Conservation (phyloP, 2,329 filamentous ascomycete species). For the Diplodia scrobiculata region DNA sequence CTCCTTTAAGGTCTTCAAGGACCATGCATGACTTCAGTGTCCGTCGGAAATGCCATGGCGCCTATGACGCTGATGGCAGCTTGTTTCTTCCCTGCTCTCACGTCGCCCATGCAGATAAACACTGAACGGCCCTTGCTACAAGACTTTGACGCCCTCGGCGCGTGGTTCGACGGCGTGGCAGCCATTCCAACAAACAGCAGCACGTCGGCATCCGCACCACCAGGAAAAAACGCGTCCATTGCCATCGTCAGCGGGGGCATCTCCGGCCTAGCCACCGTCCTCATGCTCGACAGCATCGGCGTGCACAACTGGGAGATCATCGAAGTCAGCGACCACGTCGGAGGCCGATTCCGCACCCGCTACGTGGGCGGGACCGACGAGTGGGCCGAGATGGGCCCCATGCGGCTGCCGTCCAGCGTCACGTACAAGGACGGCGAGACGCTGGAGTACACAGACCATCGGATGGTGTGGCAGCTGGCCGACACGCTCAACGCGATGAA, state of each 20-base stretch:
- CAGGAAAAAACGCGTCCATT: conserved; percentile 7
- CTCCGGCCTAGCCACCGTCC: conserved; percentile 27
- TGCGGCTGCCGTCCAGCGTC: conserved; percentile 6
- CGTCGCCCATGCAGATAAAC: not conserved
- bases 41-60: not conserved
- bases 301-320: conserved; percentile 23
- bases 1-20: not conserved
- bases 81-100: not conserved
- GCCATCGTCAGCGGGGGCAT: conserved; percentile 28
- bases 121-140: conserved; percentile 11
- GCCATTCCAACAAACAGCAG: not conserved
- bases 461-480: conserved; percentile 18
- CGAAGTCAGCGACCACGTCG: conserved; percentile 11
- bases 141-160: conserved; percentile 28
- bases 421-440: conserved; percentile 22
- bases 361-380: conserved; percentile 12
- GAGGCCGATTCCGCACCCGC: conserved; percentile 13
- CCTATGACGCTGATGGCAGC: not conserved
- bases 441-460: conserved; percentile 17
- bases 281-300: conserved; percentile 25
- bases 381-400: conserved; percentile 22
- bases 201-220: not conserved
- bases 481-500: conserved; percentile 11
- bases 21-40: not conserved
- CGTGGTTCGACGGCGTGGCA: conserved; percentile 25